Conservation (phyloP, 2,329 filamentous ascomycete species). For the Exophiala mesophila region DNA sequence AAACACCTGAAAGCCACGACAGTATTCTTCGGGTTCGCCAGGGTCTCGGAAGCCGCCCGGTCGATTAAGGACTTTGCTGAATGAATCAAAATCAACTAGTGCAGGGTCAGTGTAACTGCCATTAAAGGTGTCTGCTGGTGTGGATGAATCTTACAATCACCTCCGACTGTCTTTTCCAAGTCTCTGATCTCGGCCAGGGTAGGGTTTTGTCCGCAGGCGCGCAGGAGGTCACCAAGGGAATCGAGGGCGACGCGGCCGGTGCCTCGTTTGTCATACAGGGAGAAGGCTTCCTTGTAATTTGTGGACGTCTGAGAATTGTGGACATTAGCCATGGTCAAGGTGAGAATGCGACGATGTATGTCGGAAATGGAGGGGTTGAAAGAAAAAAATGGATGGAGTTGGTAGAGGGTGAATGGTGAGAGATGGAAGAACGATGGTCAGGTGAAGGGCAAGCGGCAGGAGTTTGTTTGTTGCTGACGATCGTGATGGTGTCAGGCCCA, state of each 20-base stretch:
- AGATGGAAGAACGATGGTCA: background rate
- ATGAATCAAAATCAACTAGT: constrained; percentile 94
- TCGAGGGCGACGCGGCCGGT: constrained; percentile 85
- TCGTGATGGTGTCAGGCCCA: background rate
- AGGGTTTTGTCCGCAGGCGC: constrained; percentile 96
- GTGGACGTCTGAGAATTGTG: constrained; percentile 60
- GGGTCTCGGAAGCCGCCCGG: constrained; percentile 97
- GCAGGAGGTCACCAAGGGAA: constrained; percentile 84
- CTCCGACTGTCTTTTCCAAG: constrained; percentile 81
- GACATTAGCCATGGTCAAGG: constrained; percentile 19
- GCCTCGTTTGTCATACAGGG: constrained; percentile 98
- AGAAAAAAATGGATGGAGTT: constrained; percentile 3
- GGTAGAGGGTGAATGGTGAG: too few species aligned
- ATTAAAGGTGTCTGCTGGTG: too few species aligned
- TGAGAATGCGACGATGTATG: background rate
- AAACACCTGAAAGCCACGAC: constrained; percentile 97
- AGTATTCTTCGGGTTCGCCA: constrained; percentile 96
- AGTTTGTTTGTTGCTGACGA: constrained; percentile 5
- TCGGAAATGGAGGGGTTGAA: background rate
- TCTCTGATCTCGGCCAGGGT: constrained; percentile 89
- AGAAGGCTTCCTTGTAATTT: constrained; percentile 99
- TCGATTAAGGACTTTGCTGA: constrained; percentile 93
- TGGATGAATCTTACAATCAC: constrained; percentile 68
- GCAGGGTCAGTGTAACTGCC: constrained; percentile 1
- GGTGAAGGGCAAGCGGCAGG: background rate